A percentile compares a stretch with the other conserved stretches of the same genome.
phyloP scores from a whole-genome alignment of 352 stramenopile genomes.

The Pythium folliculosum region DNA sequence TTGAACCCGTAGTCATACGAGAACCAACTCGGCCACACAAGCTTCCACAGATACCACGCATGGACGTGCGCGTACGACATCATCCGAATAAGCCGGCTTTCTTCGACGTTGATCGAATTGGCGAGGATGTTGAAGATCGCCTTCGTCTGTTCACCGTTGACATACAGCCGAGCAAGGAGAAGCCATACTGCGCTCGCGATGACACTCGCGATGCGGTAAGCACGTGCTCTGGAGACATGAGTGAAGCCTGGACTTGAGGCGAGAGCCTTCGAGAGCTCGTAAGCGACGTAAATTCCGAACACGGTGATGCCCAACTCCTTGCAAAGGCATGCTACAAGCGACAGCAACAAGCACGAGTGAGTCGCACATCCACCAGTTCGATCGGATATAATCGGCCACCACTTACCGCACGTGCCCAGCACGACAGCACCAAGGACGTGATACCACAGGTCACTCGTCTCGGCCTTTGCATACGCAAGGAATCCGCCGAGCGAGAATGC shows the following conservation, averaged over 20 bases:
- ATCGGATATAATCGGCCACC: not conserved
- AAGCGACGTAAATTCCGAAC: slow-evolving; percentile 74
- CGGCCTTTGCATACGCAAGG: slow-evolving; percentile 46
- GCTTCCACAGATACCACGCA: slow-evolving; percentile 87
- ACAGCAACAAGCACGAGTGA: not conserved
- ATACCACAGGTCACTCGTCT: slow-evolving; percentile 1
- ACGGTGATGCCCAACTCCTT: slow-evolving; percentile 90
- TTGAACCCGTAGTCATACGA: slow-evolving; percentile 93
- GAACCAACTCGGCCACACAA: slow-evolving; percentile 85
- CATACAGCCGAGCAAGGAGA: slow-evolving; percentile 39
- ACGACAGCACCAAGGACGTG: slow-evolving; percentile 12
- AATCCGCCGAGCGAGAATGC: slow-evolving; percentile 67
- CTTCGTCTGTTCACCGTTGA: slow-evolving; percentile 72
- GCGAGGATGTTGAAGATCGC: slow-evolving; percentile 86
- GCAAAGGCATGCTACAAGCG: slow-evolving; percentile 51
- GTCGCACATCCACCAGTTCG: not conserved
- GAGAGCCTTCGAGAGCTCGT: slow-evolving; percentile 38
- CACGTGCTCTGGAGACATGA: not conserved
- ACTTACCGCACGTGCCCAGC: slow-evolving; percentile 26
- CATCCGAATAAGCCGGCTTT: slow-evolving; percentile 32
- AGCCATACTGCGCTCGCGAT: not conserved
- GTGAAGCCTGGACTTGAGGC: not conserved
- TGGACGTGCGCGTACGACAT: slow-evolving; percentile 89
- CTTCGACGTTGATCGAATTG: slow-evolving; percentile 80
- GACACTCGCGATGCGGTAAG: slow-evolving; percentile 23